Evolutionary conservation across 352 stramenopile species (phyloP), one percentile per base, ranked within the genome.

Genomic region (Phytophthora megakarya): DNA sequence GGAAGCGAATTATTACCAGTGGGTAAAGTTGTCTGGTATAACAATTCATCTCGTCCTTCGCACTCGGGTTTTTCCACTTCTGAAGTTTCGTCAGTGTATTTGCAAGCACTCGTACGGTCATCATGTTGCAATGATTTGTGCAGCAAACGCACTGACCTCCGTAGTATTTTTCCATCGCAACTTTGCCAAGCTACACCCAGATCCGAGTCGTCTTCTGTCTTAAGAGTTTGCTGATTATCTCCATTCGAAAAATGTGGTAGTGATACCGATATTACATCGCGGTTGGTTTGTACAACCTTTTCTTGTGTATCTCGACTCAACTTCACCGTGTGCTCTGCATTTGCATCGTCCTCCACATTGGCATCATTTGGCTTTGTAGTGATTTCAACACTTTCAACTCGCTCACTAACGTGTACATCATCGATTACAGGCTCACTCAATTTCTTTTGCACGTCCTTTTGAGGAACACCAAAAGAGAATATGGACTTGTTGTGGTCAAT

Each of bases 101-200:
- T 11, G 30, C 30, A 35, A 35, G 10, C 13, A 35, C 13, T 35
- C 1, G 10, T 35, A 35, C 13, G 10, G 30, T 35, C 30, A 11
- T 12, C 30, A 61, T 12, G 39, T 65, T 10, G 1, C 3, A 2
- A 25, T 18, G 2, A n/a, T n/a, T n/a, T 25, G 19, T 18, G 37
- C 1, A 35, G 25, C 5, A 25, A 16, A 21, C 25, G 28, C 15
- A 59, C 30, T 18, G 38, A 51, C 2, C 21, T 64, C 3, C 64
- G 47, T 10, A 68, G 4, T 16, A 72, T 32, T 18, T 72, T 68
- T 6, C 64, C 50, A 47, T 72, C 64, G 16, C 46, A 68, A n/a
- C 64, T 72, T 60, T 59, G 64, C 64, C 57, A 68, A 3, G 46
- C 16, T 16, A 64, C 26, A 13, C 23, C 35, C 2, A 43, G 12